Conservation (phyloP, 192 early-diverging fungal species). For the Backusella luteola region DNA sequence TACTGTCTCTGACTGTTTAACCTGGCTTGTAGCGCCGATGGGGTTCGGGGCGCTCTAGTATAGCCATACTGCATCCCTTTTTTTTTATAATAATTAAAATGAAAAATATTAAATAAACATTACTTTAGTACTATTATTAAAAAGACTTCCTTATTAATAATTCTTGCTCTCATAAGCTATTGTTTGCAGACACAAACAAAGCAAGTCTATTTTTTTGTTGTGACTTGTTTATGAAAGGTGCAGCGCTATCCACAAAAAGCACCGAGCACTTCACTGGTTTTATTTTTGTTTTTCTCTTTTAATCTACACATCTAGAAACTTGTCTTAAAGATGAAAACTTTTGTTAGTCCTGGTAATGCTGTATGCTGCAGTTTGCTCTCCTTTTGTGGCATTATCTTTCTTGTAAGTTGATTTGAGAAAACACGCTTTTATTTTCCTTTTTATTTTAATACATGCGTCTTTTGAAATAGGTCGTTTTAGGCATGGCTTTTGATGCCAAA, state of each 20-base stretch:
- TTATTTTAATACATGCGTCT: not conserved
- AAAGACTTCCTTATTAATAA: too few relatives aligned
- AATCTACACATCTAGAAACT: not conserved
- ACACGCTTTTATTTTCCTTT: not conserved
- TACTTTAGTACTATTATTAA: too few relatives aligned
- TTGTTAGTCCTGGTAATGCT: constrained; percentile 45
- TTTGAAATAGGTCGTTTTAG: constrained; percentile 30
- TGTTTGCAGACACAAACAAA: too few relatives aligned
- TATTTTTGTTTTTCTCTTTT: not conserved
- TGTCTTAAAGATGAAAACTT: constrained; percentile 46
- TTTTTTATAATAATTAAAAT: too few relatives aligned
- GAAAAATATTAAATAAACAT: too few relatives aligned
- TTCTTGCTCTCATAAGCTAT: too few relatives aligned
- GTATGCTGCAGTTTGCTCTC: constrained; percentile 47
- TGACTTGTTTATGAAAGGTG: not conserved
- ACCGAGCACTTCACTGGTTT: not conserved
- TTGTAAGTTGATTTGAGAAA: constrained; percentile 27
- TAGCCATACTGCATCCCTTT: too few relatives aligned
- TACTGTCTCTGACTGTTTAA: too few relatives aligned
- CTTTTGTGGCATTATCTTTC: constrained; percentile 49
- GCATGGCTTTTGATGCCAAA: constrained; percentile 43
- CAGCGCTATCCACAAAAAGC: not conserved
- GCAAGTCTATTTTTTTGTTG: not conserved
- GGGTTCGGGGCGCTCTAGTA: too few relatives aligned
- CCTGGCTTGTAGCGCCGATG: too few relatives aligned